Base-by-base conservation (phyloP, 768 basidiomycete genomes). In the Brasilioporus rufonigricans region DNA sequence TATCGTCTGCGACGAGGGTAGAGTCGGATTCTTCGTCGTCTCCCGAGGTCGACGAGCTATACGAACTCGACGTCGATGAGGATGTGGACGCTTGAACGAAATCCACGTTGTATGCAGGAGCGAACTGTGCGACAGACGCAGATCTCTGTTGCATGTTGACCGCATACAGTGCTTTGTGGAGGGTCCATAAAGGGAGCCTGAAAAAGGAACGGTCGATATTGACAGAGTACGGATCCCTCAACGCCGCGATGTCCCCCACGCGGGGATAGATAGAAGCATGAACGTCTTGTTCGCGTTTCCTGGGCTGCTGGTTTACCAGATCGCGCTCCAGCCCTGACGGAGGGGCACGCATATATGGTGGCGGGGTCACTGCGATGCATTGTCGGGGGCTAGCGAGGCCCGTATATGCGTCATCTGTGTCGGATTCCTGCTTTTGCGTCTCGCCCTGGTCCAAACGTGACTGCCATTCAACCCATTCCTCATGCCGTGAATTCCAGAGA, bases 111-210 rank as follows among this genome's bases (percentile, higher is more conserved):
- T 63, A 58, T n/a, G 62, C 60, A 44, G 66, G 50, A 45, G 48
- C 35, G 35, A 38, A 40, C 16, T 35, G 27, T 47, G 19, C 23
- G 27, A 39, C 27, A 18, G 45, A 40, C 14, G 44, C 21, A 36
- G 50, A 44, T 39, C 58, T 51, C 21, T 76, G 66, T 43, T 81
- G 79, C 62, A 89, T 66, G 57, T 85, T 82, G 57, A 78, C 78
- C 68, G 84, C 76, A 74, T 82, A 88, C n/a, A 87, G 60, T 38
- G 76, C 78, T 73, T 88, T 88, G 41, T 75, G 70, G 63, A 88
- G 81, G 19, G 86, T 87, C 81, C 85, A 87, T 44, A 82, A 65
- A 4, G 83, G 80, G 61, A 83, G 73, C 32, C 67, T 72, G 55
- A 77, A 77, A 60, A 87, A 85, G 58, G 73, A 81, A 12, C 80